phyloP scores from a whole-genome alignment of 169 alveolate genomes.

The Cryptosporidium ubiquitum region DNA sequence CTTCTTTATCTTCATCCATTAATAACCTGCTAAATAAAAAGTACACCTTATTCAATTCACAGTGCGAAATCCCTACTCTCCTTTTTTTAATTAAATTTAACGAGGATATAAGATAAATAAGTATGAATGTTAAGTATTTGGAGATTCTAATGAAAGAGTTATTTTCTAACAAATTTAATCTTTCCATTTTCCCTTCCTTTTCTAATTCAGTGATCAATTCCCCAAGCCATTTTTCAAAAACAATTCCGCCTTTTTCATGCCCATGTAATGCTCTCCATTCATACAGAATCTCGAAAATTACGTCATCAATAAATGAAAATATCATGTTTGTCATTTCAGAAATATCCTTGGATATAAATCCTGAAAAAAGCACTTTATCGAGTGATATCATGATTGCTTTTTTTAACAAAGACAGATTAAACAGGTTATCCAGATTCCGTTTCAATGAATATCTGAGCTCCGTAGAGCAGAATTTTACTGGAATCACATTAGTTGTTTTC shows the following conservation, averaged over 20 bases:
- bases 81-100: slow-evolving; percentile 12
- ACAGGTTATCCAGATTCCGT: slow-evolving; percentile 13
- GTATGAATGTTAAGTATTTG: slow-evolving; percentile 7
- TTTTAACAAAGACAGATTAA: not conserved
- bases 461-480: slow-evolving; percentile 51
- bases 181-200: not conserved
- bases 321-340: slow-evolving; percentile 8
- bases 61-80: not conserved
- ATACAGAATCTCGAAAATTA: slow-evolving; percentile 32
- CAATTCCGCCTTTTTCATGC: slow-evolving; percentile 7
- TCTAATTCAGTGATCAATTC: not conserved
- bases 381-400: not conserved
- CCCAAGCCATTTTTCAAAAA: slow-evolving; percentile 43
- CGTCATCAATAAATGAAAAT: slow-evolving; percentile 49
- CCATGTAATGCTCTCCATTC: slow-evolving; percentile 41
- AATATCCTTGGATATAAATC: not conserved
- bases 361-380: not conserved
- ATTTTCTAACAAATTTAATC: not conserved
- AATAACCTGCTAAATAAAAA: not conserved
- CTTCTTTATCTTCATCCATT: not conserved
- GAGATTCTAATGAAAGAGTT: not conserved
- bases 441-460: slow-evolving; percentile 27
- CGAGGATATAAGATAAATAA: slow-evolving; percentile 22
- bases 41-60: not conserved
- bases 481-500: not conserved